Evolutionary conservation across 179 eudicot species (phyloP), one percentile per base, ranked within the genome.

Genomic region (Silene coronaria): DNA sequence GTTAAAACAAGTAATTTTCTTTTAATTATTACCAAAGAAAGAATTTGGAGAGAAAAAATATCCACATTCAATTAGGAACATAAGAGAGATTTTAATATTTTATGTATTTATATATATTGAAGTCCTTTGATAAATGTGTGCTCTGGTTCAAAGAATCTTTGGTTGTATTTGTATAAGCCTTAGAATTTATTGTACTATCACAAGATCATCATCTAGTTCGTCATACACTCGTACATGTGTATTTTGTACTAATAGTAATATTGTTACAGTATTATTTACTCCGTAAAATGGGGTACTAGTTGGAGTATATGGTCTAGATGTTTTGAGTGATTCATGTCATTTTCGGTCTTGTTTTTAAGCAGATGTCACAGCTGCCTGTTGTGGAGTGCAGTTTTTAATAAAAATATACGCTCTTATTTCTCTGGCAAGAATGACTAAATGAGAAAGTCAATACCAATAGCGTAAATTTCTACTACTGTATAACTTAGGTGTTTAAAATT

Each of bases 1-100:
- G 26, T 57, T 75, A 14, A 46, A 69, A 21, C 51, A 28, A 74
- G 24, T 70, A 60, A 9, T 22, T 21, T 48, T 76, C 17, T 12
- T 28, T 51, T 62, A 74, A 17, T 67, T 42, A 12, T 64, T 76
- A 19, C 32, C 72, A 71, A 73, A 70, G 78, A 60, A 19, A 23
- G n/a, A 46, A 60, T 21, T 32, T 17, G 27, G 24, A 57, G 24
- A 57, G 24, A 42, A 65, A 16, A 63, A 8, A 71, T n/a, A 42
- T 58, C 75, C 74, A 79, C 73, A 75, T 78, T 77, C 78, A 71
- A 81, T 74, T 67, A 80, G 60, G 67, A 66, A 69, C 81, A 63
- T 78, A 80, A 72, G 82, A 66, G 85, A 81, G 83, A 38, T 10
- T 78, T 6, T 72, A 26, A 81, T 82, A 38, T 10, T 78, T 6